phyloP scores from a whole-genome alignment of 352 stramenopile genomes.

The Globisporangium abappressorium region DNA sequence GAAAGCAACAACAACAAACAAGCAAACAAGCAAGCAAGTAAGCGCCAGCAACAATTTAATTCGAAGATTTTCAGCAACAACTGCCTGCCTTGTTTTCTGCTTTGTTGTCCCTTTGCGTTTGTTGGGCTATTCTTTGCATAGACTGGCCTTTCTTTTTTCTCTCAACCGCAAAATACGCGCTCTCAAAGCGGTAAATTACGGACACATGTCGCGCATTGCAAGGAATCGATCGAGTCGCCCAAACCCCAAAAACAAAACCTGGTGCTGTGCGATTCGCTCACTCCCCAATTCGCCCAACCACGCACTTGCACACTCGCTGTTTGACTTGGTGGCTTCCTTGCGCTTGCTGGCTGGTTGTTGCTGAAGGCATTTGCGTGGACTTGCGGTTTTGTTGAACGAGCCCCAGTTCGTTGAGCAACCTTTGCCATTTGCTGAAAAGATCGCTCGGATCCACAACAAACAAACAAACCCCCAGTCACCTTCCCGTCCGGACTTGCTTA shows the following conservation, averaged over 20 bases:
- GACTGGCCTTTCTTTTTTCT: neutral
- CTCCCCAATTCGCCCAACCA: neutral
- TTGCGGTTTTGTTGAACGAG: slow-evolving; percentile 17
- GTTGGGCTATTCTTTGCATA: neutral
- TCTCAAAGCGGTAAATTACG: slow-evolving; percentile 9
- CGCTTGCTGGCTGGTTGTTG: neutral
- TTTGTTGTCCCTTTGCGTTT: slow-evolving; percentile 1
- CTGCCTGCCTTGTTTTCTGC: neutral
- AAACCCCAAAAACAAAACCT: neutral
- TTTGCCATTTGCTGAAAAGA: slow-evolving; percentile 23
- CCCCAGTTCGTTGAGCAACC: slow-evolving; percentile 13
- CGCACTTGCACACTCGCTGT: neutral
- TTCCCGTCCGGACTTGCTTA: slow-evolving; percentile 4
- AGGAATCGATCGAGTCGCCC: neutral
- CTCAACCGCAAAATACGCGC: slow-evolving; percentile 1
- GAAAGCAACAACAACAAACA: neutral
- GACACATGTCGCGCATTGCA: slow-evolving; percentile 8
- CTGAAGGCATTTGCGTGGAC: neutral
- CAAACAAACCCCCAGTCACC: neutral
- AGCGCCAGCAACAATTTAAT: slow-evolving; percentile 12
- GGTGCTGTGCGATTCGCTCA: neutral
- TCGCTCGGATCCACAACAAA: slow-evolving; percentile 7
- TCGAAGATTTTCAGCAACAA: slow-evolving; percentile 12
- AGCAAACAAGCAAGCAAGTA: too few species aligned
- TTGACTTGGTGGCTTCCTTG: neutral